phyloP scores from a whole-genome alignment of 106 monocot genomes.

The Chionographis japonica region DNA sequence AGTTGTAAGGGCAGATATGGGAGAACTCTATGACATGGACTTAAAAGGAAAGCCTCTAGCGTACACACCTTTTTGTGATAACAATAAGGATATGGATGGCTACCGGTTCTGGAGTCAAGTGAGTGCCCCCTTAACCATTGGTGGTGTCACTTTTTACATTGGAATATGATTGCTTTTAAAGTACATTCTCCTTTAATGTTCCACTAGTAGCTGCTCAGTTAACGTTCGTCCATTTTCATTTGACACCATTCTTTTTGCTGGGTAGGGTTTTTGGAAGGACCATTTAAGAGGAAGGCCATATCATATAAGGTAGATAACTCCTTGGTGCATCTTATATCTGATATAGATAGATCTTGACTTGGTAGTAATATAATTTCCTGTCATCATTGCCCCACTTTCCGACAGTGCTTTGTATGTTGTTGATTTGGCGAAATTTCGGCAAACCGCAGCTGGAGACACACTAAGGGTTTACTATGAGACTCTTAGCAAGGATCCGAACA shows the following conservation, averaged over 20 bases:
- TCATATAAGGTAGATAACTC: constrained; percentile 78
- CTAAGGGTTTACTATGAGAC: constrained; percentile 89
- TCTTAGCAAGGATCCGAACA: constrained; percentile 98
- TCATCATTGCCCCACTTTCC: neutral
- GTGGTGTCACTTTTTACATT: neutral
- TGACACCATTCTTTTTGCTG: constrained; percentile 9
- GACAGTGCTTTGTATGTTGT: constrained; percentile 97
- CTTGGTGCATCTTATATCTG: neutral
- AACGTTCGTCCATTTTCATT: neutral
- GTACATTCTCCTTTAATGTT: neutral
- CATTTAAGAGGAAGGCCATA: constrained; percentile 91
- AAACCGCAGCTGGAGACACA: constrained; percentile 90
- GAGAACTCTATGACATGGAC: constrained; percentile 97
- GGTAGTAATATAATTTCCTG: neutral
- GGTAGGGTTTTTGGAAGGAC: constrained; percentile 97
- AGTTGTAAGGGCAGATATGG: constrained; percentile 93
- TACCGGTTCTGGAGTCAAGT: constrained; percentile 98
- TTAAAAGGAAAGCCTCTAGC: constrained; percentile 93
- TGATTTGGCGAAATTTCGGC: constrained; percentile 91
- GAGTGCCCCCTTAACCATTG: constrained; percentile 11
- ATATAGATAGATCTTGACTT: neutral
- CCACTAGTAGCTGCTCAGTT: neutral
- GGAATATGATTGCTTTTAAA: neutral
- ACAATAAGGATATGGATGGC: constrained; percentile 99
- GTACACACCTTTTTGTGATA: constrained; percentile 98